Conservation (phyloP, 169 alveolate genomes). For the Theileria sp. region DNA sequence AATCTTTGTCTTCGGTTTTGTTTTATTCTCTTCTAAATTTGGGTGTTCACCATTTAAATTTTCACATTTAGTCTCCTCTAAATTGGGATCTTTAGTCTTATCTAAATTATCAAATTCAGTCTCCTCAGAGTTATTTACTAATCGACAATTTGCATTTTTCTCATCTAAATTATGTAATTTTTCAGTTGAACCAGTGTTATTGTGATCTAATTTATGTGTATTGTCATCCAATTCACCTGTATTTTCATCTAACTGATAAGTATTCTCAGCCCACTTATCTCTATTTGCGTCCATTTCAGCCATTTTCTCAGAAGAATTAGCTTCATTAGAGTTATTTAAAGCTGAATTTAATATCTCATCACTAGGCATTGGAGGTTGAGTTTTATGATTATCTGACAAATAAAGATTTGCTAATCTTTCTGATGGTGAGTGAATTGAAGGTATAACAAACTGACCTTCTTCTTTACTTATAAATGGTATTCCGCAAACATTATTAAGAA, state of each 20-base stretch:
- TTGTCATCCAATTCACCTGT: too few relatives aligned
- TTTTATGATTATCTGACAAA: conserved; percentile 20
- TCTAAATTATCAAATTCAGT: neutral
- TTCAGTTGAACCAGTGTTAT: too few relatives aligned
- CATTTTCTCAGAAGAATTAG: neutral
- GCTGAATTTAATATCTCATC: neutral
- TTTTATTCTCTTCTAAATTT: neutral
- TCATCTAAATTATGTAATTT: too few relatives aligned
- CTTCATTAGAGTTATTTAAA: neutral
- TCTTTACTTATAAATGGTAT: conserved; percentile 33
- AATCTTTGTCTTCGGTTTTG: neutral
- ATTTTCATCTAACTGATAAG: conserved; percentile 4
- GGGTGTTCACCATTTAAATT: neutral
- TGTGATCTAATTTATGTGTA: too few relatives aligned
- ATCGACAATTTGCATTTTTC: too few relatives aligned
- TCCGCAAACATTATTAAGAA: conserved; percentile 40
- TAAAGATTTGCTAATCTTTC: conserved; percentile 48
- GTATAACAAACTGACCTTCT: conserved; percentile 32
- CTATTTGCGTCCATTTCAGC: too few relatives aligned
- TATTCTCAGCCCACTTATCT: neutral
- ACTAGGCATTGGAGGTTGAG: neutral
- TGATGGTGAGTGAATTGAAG: conserved; percentile 47
- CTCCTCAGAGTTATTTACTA: neutral
- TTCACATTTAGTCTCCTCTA: too few relatives aligned
- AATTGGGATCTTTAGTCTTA: neutral